Evolutionary conservation across 495 filamentous ascomycete genomes (phyloP), one percentile per base, ranked within the genome.

Genomic region (Neurospora sp.): DNA sequence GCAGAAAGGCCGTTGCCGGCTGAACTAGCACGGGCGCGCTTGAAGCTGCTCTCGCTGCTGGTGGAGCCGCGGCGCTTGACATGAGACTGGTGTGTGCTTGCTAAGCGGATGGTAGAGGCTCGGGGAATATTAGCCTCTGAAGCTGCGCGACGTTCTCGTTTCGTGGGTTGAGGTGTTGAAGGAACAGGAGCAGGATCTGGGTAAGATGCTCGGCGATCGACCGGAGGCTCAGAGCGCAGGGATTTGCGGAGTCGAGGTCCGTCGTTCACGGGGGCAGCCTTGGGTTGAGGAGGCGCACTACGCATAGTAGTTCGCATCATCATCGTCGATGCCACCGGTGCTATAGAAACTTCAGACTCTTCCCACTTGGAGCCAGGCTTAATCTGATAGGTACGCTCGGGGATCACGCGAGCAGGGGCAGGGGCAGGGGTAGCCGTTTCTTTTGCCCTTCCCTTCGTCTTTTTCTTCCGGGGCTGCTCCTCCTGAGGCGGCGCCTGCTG

Each of bases 21-120:
- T 35, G 53, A 65, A 7, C 27, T 65, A 16, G 53, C 53, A 2
- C 82, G 80, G 22, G 65, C 76, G 3, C 84, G 83, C 59, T 83
- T 84, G 59, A 86, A 86, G 73, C 84, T 86, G 74, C 84, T 86
- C 61, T 86, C 84, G 72, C 84, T 86, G 39, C 76, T 79, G 35
- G 82, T 81, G 5, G 84, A 86, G 9, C 76, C 84, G 10, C 80
- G 84, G 7, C 84, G 80, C 73, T 77, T 77, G 8, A 82, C 17
- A 20, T 69, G n/a, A 48, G 73, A 48, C 7, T 17, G 69, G 14
- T 65, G 53, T 31, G 53, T 65, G 27, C 27, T 65, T 31, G 53
- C 53, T 35, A 65, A 27, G 53, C 53, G 53, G 14, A 65, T 65
- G 22, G 53, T 65, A 35, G 53, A 65, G 3, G 53, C 8, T 17